Base-by-base conservation (phyloP, 106 monocot species). In the Dioscorea alata region DNA sequence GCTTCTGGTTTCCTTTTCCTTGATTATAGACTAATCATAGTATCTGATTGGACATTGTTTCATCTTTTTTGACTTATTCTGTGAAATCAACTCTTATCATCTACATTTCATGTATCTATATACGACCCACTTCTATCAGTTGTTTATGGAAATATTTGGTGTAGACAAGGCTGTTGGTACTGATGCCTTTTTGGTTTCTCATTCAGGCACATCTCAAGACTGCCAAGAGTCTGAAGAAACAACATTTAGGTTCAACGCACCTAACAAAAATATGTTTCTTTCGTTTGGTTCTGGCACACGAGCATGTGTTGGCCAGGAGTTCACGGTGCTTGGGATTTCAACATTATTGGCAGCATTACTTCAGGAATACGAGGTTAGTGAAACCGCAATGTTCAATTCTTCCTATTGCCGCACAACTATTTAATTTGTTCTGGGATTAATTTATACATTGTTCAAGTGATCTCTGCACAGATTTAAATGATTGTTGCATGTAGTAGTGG, bases 201-300 rank as follows among this genome's bases (percentile, higher is more conserved):
- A 33, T 13, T n/a, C 57, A 71, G 77, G 50, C 8, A 49, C 33
- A 59, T 66, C 31, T n/a, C 50, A 66, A 4, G 57, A 52, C 32
- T n/a, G 13, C 23, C 12, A 58, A 32, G 69, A 32, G 7, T 57
- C 31, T 69, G 52, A 32, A 22, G 32, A 17, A 13, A 54, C 6
- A 2, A 1, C 50, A 31, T 69, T 21, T 23, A 22, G 58, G 48
- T 25, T 60, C 28, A 50, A 6, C 28, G 68, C 72, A 31, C 31
- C 59, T 50, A 63, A 64, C 50, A 78, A 63, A 67, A 64, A 50
- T 60, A 62, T 80, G 53, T 83, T 86, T 78, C 83, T 90, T 83
- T 72, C 86, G 63, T 90, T 90, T 86, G 89, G 89, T 13, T 76
- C 59, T 78, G 86, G 89, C 25, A 35, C 72, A 66, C 76, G 89